Percentiles rank a stretch among this genome's conserved stretches.
Conservation (phyloP, 176 grass and related monocot genomes). For the Eleusine coracana region DNA sequence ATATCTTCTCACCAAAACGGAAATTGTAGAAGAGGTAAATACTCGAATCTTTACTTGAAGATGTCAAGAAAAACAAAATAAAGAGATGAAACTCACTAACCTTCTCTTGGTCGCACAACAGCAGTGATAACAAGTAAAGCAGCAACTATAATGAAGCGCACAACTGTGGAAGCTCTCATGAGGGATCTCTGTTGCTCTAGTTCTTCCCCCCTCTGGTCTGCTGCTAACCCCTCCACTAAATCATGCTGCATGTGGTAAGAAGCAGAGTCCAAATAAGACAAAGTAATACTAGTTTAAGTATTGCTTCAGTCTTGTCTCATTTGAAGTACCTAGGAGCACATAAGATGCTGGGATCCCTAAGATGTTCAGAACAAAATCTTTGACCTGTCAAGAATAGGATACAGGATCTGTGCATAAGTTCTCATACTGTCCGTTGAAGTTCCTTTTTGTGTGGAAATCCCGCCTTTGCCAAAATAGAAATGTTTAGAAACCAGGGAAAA, state of each 20-base stretch:
- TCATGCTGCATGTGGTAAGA: not conserved
- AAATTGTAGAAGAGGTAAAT: not conserved
- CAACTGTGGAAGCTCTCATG: slow-evolving; percentile 1
- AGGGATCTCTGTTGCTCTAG: not conserved
- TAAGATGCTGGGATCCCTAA: too few relatives aligned
- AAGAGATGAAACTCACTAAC: slow-evolving; percentile 36
- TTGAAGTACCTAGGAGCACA: not conserved
- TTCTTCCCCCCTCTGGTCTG: too few relatives aligned
- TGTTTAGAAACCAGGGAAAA: not conserved
- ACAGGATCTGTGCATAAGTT: slow-evolving; percentile 42
- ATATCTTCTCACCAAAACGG: not conserved
- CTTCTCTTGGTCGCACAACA: slow-evolving; percentile 34
- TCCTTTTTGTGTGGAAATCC: slow-evolving; percentile 13
- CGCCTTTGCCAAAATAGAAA: not conserved
- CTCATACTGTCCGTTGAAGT: slow-evolving; percentile 23
- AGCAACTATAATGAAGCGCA: not conserved
- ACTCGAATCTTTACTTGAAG: not conserved
- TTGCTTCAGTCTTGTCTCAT: slow-evolving; percentile 7
- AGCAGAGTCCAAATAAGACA: not conserved
- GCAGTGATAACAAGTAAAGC: slow-evolving; percentile 5
- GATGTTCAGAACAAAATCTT: not conserved
- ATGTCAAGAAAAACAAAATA: not conserved
- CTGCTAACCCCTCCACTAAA: not conserved
- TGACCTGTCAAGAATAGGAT: not conserved
- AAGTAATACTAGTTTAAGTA: slow-evolving; percentile 5